phyloP scores from a whole-genome alignment of 352 stramenopile species.

The Globisporangium megalacanthum region DNA sequence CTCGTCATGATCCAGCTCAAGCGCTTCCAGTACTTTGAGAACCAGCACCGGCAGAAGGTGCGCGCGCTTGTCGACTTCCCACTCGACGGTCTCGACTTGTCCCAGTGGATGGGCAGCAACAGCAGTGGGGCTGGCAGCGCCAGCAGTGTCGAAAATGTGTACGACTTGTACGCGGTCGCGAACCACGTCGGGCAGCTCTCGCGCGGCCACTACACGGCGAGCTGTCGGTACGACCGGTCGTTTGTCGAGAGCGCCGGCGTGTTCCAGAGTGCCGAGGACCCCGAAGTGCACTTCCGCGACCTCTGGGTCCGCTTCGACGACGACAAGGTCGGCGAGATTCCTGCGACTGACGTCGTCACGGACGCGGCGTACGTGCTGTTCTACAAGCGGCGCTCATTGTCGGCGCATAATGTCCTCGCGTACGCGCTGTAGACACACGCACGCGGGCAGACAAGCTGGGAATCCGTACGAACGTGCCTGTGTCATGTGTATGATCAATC shows the following conservation, averaged over 20 bases:
- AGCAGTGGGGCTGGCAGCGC: neutral
- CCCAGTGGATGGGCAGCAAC: constrained; percentile 47
- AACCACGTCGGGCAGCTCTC: constrained; percentile 96
- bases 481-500: neutral
- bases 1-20: constrained; percentile 89
- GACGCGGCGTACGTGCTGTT: constrained; percentile 90
- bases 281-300: constrained; percentile 44
- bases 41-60: constrained; percentile 80
- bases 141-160: constrained; percentile 31
- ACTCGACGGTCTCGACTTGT: constrained; percentile 74
- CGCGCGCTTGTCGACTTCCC: constrained; percentile 77
- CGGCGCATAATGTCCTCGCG: constrained; percentile 59
- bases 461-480: neutral
- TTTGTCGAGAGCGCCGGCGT: constrained; percentile 54
- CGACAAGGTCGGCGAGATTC: constrained; percentile 74
- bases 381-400: constrained; percentile 82
- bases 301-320: constrained; percentile 84
- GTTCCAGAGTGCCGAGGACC: constrained; percentile 28
- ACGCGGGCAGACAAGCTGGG: neutral
- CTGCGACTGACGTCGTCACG: constrained; percentile 62
- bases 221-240: constrained; percentile 66
- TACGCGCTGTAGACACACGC: constrained; percentile 36
- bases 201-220: constrained; percentile 93
- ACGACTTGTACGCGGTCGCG: constrained; percentile 97
- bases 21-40: constrained; percentile 85